Conservation (phyloP, 2,329 filamentous ascomycete species). For the Thelonectria discophora region DNA sequence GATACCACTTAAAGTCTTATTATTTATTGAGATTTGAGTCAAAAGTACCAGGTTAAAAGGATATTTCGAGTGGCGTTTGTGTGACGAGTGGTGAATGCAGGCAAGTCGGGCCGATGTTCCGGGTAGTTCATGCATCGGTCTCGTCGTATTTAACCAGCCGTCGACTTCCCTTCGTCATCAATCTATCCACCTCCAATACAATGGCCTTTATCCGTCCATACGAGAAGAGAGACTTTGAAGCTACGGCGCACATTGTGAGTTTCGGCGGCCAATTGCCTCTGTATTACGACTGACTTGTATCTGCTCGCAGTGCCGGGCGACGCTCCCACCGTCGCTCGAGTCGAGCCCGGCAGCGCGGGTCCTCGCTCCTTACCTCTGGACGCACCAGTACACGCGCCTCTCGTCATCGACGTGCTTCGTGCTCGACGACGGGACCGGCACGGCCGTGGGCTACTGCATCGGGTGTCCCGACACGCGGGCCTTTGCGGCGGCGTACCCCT, state of each 20-base stretch:
- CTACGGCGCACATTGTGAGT: conserved; percentile 53
- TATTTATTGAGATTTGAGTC: conserved; percentile 29
- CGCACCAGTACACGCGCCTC: conserved; percentile 59
- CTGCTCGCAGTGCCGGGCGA: conserved; percentile 55
- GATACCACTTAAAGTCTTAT: conserved; percentile 32
- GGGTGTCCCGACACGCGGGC: conserved; percentile 54
- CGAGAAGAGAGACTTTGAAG: conserved; percentile 50
- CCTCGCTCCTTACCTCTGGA: conserved; percentile 61
- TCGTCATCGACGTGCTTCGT: conserved; percentile 57
- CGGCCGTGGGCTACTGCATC: conserved; percentile 60
- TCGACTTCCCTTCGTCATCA: background rate
- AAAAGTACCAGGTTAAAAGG: conserved; percentile 10
- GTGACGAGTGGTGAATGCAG: background rate
- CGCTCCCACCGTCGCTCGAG: conserved; percentile 55
- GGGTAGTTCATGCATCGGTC: too few species aligned
- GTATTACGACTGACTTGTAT: background rate
- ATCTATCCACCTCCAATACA: background rate
- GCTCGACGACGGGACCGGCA: conserved; percentile 57
- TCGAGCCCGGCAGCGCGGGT: conserved; percentile 46
- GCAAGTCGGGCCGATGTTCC: background rate
- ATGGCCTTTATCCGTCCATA: conserved; percentile 59
- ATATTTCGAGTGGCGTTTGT: background rate
- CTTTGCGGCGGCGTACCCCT: conserved; percentile 50
- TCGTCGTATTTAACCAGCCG: too few species aligned
- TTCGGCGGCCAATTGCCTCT: background rate